phyloP scores from a whole-genome alignment of 164 flowering plant species.

The Echeveria elegans region DNA sequence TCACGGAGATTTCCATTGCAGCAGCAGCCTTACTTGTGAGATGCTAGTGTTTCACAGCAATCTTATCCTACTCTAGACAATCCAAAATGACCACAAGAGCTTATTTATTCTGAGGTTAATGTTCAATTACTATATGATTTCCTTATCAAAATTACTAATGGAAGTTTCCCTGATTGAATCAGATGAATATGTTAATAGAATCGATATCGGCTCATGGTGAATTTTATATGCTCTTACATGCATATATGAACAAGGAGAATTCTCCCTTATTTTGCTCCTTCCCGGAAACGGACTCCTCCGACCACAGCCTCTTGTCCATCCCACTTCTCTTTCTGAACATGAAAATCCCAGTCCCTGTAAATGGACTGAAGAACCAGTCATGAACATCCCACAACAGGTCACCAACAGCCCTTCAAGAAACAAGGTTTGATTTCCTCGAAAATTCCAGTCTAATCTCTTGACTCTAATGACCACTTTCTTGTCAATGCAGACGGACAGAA shows the following conservation, averaged over 20 bases:
- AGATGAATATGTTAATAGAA: not conserved
- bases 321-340: constrained; percentile 69
- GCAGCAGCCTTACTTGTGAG: constrained; percentile 1
- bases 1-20: constrained; percentile 12
- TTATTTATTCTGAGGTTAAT: not conserved
- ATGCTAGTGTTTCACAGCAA: not conserved
- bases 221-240: not conserved
- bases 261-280: not conserved
- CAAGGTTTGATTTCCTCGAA: constrained; percentile 7
- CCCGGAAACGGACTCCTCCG: constrained; percentile 31
- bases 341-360: constrained; percentile 52
- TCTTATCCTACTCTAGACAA: not conserved
- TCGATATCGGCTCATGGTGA: not conserved
- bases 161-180: not conserved
- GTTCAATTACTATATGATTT: not conserved
- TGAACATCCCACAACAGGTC: constrained; percentile 94
- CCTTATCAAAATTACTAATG: not conserved
- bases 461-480: constrained; percentile 6
- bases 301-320: constrained; percentile 55
- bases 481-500: not conserved
- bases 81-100: not conserved
- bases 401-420: constrained; percentile 10
- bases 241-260: constrained; percentile 4
- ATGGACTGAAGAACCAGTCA: constrained; percentile 67
- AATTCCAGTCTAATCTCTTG: constrained; percentile 8